These are phyloP conservation scores for Jatropha curcas DNA, from an alignment of 345 rosid species.

Conservation along the genomic window DNA sequence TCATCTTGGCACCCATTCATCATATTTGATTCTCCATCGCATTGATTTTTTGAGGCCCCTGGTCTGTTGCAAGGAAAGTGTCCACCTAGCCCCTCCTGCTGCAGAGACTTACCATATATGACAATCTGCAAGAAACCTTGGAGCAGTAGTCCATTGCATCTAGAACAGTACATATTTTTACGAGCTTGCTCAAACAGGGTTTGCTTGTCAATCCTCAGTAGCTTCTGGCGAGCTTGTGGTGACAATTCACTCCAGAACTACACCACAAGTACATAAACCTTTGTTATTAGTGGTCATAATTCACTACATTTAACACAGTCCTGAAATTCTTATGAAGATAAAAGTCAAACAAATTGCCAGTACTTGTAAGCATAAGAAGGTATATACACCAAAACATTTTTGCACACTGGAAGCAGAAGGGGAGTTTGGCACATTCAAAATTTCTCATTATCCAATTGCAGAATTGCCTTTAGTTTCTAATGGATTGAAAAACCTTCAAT, in stretches of 20 bases:
- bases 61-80: conserved; percentile 37
- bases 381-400: neutral
- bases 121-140: conserved; percentile 87
- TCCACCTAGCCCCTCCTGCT: conserved; percentile 52
- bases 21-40: conserved; percentile 35
- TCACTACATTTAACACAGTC: neutral
- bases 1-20: conserved; percentile 53
- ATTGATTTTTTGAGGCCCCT: conserved; percentile 41
- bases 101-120: conserved; percentile 71
- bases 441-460: no score
- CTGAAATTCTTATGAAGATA: neutral
- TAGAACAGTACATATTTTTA: conserved; percentile 92
- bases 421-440: no score
- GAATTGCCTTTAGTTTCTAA: neutral
- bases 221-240: conserved; percentile 58
- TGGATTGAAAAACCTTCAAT: neutral
- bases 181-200: conserved; percentile 91
- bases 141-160: conserved; percentile 89
- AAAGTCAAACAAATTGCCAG: neutral
- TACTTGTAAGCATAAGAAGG: neutral
- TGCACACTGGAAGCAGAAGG: neutral
- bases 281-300: conserved; percentile 16
- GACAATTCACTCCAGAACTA: conserved; percentile 89
- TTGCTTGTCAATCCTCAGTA: conserved; percentile 86
- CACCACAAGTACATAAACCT: conserved; percentile 20